Evolutionary conservation across 2,329 filamentous ascomycete species (phyloP), one percentile per base, ranked within the genome.

Genomic region (Clarireedia sp.): DNA sequence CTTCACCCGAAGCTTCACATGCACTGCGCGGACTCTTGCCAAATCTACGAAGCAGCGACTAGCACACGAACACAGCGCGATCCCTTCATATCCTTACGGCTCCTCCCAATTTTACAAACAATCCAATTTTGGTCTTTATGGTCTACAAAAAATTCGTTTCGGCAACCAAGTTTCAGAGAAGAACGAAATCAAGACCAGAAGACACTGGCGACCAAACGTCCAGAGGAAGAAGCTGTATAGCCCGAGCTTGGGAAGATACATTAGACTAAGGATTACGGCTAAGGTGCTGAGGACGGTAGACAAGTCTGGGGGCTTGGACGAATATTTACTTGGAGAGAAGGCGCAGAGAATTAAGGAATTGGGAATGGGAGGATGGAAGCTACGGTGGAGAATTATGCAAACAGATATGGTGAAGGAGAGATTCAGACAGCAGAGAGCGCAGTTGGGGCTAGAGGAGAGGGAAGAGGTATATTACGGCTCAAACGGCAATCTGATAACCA

Each of bases 361-460:
- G 56, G 94, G 94, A 5, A 83, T 92, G 51, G 86, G 86, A 62
- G 94, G 94, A 6, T 99, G 94, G 94, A 82, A 85, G 64, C 74
- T 99, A 66, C 78, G 94, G 61, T 96, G 90, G 88, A 81, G 88
- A 59, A 76, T 99, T 59, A 90, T 96, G 85, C 89, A 92, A 74
- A 90, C 84, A 4, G 74, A 77, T 1, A 73, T 74, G 19, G 79
- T 95, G 50, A 82, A 84, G 69, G 78, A 79, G 62, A 76, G 80
- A 61, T 88, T 90, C 67, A 78, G 79, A 43, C 69, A 73, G 49
- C 78, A 96, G 74, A 77, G 90, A 58, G 73, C 75, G 56, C 74
- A 74, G 19, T 69, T 94, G 49, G 88, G 89, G 0, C 67, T 96
- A 57, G 77, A 79, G 5, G 74, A 78, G 23, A 72, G 75, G 54